Base-by-base conservation (phyloP, 176 grass and related monocot genomes). In the Cenchrus americanus region DNA sequence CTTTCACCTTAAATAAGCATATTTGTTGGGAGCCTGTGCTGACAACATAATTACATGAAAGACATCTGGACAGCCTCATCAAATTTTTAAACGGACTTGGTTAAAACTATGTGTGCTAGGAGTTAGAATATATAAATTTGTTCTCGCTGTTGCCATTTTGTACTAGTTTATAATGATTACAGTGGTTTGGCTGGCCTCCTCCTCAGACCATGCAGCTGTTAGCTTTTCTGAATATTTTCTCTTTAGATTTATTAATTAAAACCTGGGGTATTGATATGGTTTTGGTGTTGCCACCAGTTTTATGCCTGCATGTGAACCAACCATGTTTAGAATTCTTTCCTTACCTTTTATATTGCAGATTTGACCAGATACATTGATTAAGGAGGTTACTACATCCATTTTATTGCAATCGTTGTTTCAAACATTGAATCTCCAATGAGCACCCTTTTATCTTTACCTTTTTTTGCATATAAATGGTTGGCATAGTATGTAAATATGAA, bases 81-180 rank as follows among this genome's bases (percentile, higher is more conserved):
- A 10, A 18, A 49, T 51, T 51, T 66, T 32, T 49, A 49, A 67
- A 19, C 48, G 0, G 27, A 71, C 11, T 18, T 47, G 34, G 50
- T 46, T 82, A n/a, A 60, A 69, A 24, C 23, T 71, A 49, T 70
- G 44, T 26, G 44, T 73, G 57, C 50, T 63, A 43, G 18, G 44
- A 22, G 19, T 84, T 27, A 0, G 9, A 26, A 17, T 24, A 13
- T 21, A 27, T 51, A 54, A 0, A 57, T 66, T 75, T 84, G 34
- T 6, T n/a, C 21, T 55, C 42, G 7, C 0, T 50, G 61, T 76
- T 17, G 1, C 48, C 12, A 55, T 84, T 66, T 80, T 22, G 30
- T 30, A 54, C 51, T 15, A 66, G 8, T 79, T 65, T 22, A 14
- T 58, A 47, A 27, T 66, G 14, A 7, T 10, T 11, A 48, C 52